Evolutionary conservation across 768 basidiomycete species (phyloP).

Genomic region (Lactarius quietus): DNA sequence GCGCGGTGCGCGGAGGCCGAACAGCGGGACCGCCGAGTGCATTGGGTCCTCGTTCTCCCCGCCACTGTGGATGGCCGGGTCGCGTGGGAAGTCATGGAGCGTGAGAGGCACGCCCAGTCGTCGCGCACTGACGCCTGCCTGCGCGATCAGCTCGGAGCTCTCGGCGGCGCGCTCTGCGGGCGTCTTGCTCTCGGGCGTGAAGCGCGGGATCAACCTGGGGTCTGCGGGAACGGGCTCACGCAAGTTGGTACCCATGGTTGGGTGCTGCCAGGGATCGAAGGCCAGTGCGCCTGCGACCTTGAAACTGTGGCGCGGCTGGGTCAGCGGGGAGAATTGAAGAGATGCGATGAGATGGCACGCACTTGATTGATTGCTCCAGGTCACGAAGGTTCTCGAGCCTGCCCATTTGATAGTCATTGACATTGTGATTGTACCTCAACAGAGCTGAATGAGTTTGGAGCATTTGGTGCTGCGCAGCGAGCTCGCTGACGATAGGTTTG

Average conservation of each 20-base stretch:
- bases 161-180: background rate
- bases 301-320: slow-evolving; percentile 1
- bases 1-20: slow-evolving; percentile 8
- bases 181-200: background rate
- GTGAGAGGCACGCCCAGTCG: slow-evolving; percentile 16
- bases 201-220: slow-evolving; percentile 10
- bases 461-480: slow-evolving; percentile 9
- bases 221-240: slow-evolving; percentile 21
- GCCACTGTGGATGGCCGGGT: background rate
- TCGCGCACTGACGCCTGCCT: slow-evolving; percentile 13
- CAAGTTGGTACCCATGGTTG: slow-evolving; percentile 20
- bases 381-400: slow-evolving; percentile 19
- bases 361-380: slow-evolving; percentile 23
- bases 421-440: slow-evolving; percentile 16
- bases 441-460: slow-evolving; percentile 7
- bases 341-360: background rate
- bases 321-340: background rate
- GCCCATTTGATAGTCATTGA: slow-evolving; percentile 17
- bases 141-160: slow-evolving; percentile 12
- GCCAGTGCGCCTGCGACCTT: slow-evolving; percentile 13
- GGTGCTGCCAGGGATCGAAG: slow-evolving; percentile 11
- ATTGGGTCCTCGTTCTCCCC: slow-evolving; percentile 3
- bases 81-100: slow-evolving; percentile 12
- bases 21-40: slow-evolving; percentile 4
- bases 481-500: slow-evolving; percentile 14